Percentiles rank a stretch among this genome's conserved stretches.
These are phyloP conservation scores for Talaromyces nanjingensis DNA, from an alignment of 495 filamentous ascomycete genomes.

Conservation along the genomic window DNA sequence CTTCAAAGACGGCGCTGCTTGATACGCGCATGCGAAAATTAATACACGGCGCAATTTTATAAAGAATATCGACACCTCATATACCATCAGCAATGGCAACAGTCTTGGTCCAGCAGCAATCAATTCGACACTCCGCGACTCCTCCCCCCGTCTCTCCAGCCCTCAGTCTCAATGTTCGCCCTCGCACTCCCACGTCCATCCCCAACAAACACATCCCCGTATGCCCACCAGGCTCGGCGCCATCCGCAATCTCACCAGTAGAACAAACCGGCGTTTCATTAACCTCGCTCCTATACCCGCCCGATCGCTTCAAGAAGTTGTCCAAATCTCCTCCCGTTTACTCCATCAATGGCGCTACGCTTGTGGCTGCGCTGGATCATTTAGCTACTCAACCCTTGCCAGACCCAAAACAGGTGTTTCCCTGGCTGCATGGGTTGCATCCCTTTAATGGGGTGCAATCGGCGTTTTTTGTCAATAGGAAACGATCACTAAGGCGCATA, in stretches of 20 bases:
- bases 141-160: constrained; percentile 37
- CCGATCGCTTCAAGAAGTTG: constrained; percentile 53
- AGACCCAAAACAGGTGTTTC: constrained; percentile 77
- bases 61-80: background rate
- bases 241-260: constrained; percentile 47
- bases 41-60: background rate
- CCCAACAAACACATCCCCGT: constrained; percentile 88
- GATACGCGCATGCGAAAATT: background rate
- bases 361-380: constrained; percentile 68
- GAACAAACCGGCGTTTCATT: constrained; percentile 39
- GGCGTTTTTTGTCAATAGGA: constrained; percentile 77
- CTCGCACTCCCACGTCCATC: constrained; percentile 48
- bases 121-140: constrained; percentile 36
- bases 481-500: constrained; percentile 61
- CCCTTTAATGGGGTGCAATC: constrained; percentile 80
- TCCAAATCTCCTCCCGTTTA: constrained; percentile 57
- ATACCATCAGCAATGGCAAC: constrained; percentile 29
- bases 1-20: background rate
- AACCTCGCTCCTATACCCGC: constrained; percentile 66
- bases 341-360: constrained; percentile 58
- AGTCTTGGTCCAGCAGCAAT: constrained; percentile 43
- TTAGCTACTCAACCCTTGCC: constrained; percentile 71
- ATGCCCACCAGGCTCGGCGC: constrained; percentile 71
- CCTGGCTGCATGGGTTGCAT: constrained; percentile 97
- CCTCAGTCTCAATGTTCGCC: constrained; percentile 29